Percentiles rank a stretch among this genome's conserved stretches.
Evolutionary conservation across 345 rosid species (phyloP).

Genomic region (Cardamine occulta): DNA sequence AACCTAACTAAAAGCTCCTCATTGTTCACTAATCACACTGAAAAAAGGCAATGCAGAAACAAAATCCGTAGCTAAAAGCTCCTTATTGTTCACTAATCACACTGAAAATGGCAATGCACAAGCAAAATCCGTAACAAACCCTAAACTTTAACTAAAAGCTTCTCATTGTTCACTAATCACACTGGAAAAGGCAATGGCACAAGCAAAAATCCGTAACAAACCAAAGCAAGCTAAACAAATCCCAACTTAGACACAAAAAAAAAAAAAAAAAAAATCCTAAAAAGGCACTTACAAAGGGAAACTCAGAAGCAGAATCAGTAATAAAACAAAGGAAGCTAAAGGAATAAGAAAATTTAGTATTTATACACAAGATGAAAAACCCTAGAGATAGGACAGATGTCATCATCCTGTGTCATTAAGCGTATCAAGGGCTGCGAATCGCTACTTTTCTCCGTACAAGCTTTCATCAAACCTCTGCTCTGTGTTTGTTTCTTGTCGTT

Average conservation of each 20-base stretch:
- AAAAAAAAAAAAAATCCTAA: no score
- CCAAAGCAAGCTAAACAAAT: no score
- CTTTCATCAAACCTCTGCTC: background rate
- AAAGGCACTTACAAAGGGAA: background rate
- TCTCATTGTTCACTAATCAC: no score
- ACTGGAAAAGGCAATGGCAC: no score
- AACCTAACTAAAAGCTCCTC: background rate
- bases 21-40: no score
- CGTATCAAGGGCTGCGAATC: background rate
- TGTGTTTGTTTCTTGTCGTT: background rate
- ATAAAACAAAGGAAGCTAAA: background rate
- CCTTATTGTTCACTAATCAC: no score
- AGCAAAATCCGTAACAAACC: background rate
- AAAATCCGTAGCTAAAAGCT: background rate
- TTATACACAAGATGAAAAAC: background rate
- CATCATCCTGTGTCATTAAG: background rate
- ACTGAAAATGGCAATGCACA: no score
- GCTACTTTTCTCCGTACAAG: background rate
- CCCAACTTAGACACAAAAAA: background rate
- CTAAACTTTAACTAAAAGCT: background rate
- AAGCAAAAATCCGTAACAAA: background rate
- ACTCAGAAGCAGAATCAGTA: background rate
- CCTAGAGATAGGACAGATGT: background rate
- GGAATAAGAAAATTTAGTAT: background rate
- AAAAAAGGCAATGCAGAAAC: no score